Evolutionary conservation across 768 basidiomycete genomes (phyloP).

Genomic region (Aureoboletus auriporus): DNA sequence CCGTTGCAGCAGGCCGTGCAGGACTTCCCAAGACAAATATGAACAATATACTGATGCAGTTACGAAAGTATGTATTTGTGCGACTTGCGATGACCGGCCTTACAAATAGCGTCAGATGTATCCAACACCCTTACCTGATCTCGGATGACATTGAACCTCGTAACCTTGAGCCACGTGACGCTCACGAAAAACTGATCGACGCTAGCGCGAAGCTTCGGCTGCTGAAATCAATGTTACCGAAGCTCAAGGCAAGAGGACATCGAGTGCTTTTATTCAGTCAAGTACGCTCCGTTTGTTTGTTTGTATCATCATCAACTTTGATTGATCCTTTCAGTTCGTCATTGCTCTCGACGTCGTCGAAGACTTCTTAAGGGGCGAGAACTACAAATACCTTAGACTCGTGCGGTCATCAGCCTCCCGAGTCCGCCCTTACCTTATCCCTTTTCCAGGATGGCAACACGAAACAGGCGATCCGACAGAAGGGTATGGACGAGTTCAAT

Average conservation of each 20-base stretch:
- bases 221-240: conserved; percentile 73
- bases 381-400: conserved; percentile 72
- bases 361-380: conserved; percentile 83
- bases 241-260: conserved; percentile 80
- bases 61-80: conserved; percentile 62
- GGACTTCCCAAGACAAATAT: conserved; percentile 49
- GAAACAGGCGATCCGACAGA: conserved; percentile 80
- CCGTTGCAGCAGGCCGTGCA: conserved; percentile 28
- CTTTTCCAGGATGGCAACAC: conserved; percentile 78
- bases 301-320: neutral
- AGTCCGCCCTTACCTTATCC: conserved; percentile 5
- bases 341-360: conserved; percentile 85
- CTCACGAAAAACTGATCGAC: conserved; percentile 76
- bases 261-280: conserved; percentile 91
- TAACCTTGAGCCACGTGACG: conserved; percentile 50
- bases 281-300: conserved; percentile 38
- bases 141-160: conserved; percentile 75
- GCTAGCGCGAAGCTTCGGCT: conserved; percentile 84
- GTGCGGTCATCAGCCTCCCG: conserved; percentile 36
- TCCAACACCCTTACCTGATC: conserved; percentile 91
- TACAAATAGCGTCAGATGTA: conserved; percentile 48
- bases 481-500: conserved; percentile 94
- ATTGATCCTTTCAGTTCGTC: conserved; percentile 58
- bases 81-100: neutral
- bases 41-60: conserved; percentile 84